These are phyloP conservation scores for Pholiota conissans DNA, from an alignment of 768 basidiomycete species.

Conservation along the genomic window DNA sequence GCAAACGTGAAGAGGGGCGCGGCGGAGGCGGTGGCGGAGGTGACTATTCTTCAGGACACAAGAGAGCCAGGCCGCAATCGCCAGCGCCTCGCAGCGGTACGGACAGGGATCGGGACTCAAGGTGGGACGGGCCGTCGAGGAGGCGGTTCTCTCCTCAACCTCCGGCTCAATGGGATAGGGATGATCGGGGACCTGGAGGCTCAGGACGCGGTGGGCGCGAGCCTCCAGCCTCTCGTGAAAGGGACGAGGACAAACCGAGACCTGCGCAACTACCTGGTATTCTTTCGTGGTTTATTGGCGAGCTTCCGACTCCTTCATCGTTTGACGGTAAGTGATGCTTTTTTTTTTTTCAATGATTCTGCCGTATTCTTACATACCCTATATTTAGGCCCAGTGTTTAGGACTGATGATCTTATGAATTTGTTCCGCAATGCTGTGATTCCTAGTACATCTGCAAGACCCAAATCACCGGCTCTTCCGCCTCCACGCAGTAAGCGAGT, in stretches of 20 bases:
- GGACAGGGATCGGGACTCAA: constrained; percentile 31
- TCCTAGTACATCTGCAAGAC: constrained; percentile 52
- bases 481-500: constrained; percentile 46
- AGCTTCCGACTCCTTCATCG: constrained; percentile 65
- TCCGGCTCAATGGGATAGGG: constrained; percentile 43
- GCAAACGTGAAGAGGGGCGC: constrained; percentile 27
- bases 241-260: constrained; percentile 36
- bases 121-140: constrained; percentile 43
- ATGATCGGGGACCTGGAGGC: constrained; percentile 24
- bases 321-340: constrained; percentile 79
- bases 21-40: constrained; percentile 12
- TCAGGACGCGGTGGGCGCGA: constrained; percentile 14
- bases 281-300: constrained; percentile 82
- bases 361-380: too few species aligned
- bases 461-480: constrained; percentile 55
- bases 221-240: constrained; percentile 18
- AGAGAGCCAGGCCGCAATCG: constrained; percentile 30
- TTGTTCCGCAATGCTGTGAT: constrained; percentile 81
- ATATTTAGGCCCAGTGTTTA: constrained; percentile 80
- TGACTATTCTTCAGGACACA: constrained; percentile 34
- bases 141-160: constrained; percentile 50
- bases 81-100: constrained; percentile 19
- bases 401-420: constrained; percentile 88
- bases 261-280: constrained; percentile 50
- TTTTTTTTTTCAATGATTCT: too few species aligned